A percentile compares a stretch with the other conserved stretches of the same genome.
phyloP scores from a whole-genome alignment of 345 rosid genomes.

The Reutealis trisperma region DNA sequence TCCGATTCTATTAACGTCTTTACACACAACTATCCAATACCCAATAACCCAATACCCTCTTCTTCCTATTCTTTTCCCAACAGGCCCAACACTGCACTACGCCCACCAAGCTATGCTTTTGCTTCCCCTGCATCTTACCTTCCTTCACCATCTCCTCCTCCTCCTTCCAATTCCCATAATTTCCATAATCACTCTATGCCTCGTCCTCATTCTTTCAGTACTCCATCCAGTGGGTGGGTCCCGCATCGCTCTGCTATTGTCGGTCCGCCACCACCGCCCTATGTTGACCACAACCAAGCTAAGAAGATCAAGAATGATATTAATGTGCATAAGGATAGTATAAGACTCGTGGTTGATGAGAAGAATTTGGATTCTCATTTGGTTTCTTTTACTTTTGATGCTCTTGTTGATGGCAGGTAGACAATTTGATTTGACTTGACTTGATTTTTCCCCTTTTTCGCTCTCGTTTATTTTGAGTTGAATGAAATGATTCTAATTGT shows the following conservation, averaged over 20 bases:
- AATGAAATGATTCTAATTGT: neutral
- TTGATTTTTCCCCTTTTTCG: neutral
- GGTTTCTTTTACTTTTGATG: slow-evolving; percentile 56
- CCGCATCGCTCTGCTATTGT: neutral
- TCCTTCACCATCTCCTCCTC: slow-evolving; percentile 1
- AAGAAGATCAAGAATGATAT: slow-evolving; percentile 46
- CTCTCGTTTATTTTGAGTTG: neutral
- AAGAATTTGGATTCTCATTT: slow-evolving; percentile 32
- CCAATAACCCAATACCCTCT: neutral
- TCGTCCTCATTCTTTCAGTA: neutral
- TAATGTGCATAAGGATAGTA: slow-evolving; percentile 44
- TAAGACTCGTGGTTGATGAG: slow-evolving; percentile 39
- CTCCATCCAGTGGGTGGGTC: slow-evolving; percentile 4
- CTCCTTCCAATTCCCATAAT: neutral
- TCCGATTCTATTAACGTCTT: neutral
- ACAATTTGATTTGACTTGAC: neutral
- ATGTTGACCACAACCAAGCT: slow-evolving; percentile 43
- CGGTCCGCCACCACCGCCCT: slow-evolving; percentile 21
- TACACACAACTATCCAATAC: neutral
- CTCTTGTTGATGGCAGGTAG: slow-evolving; percentile 50
- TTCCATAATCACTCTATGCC: neutral
- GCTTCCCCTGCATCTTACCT: neutral
- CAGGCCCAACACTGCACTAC: neutral
- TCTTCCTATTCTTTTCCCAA: neutral
- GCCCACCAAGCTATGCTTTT: slow-evolving; percentile 11